Evolutionary conservation across 1,284 basidiomycete genomes (phyloP).

Genomic region (Fomitiporia mediterranea): DNA sequence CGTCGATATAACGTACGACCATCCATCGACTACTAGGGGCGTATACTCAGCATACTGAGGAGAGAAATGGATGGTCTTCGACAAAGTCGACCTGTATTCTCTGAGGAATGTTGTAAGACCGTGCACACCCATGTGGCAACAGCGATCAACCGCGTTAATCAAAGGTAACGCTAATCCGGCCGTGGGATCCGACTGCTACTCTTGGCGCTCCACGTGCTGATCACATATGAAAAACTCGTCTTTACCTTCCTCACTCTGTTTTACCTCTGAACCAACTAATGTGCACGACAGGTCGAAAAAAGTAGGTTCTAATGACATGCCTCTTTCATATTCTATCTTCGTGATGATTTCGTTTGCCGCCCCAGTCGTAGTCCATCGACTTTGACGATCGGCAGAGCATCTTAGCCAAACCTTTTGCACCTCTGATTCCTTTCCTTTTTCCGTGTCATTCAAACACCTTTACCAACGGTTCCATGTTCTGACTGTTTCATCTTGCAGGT

Average conservation of each 20-base stretch:
- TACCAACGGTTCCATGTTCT: background rate
- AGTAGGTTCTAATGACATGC: background rate
- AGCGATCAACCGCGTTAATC: background rate
- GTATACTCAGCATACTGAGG: constrained; percentile 19
- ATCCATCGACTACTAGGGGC: constrained; percentile 73
- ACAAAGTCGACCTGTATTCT: constrained; percentile 62
- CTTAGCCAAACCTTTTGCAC: constrained; percentile 25
- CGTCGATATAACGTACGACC: constrained; percentile 65
- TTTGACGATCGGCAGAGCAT: constrained; percentile 25
- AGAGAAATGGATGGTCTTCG: constrained; percentile 43
- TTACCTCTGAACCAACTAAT: too few relatives aligned
- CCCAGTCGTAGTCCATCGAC: constrained; percentile 25
- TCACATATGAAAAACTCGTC: too few relatives aligned
- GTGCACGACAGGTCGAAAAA: background rate
- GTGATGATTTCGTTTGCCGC: constrained; percentile 26
- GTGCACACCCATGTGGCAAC: constrained; percentile 66
- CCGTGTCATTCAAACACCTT: background rate
- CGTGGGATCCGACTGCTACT: background rate
- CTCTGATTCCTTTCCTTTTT: constrained; percentile 19
- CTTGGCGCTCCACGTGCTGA: background rate
- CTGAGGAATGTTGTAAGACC: constrained; percentile 77
- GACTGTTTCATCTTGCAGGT: background rate
- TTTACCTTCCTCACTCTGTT: too few relatives aligned
- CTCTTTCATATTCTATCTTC: background rate
- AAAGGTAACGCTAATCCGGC: background rate